Base-by-base conservation (phyloP, 140 eudicot genomes). In the Anethum foeniculum region DNA sequence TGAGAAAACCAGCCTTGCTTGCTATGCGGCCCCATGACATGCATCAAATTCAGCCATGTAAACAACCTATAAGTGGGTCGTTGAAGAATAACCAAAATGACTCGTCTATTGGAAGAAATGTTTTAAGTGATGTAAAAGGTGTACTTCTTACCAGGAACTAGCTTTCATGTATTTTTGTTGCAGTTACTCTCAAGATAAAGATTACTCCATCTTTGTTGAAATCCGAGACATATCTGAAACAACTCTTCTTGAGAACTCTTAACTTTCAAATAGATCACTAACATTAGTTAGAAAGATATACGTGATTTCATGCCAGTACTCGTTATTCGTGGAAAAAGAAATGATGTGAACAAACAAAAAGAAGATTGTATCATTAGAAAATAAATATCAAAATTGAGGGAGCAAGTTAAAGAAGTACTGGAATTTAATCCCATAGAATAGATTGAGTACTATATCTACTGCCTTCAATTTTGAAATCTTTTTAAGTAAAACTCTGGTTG, bases 61-160 rank as follows among this genome's bases (percentile, higher is more conserved):
- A 88, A 85, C 85, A 81, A 80, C 86, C 91, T 25, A 76, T 72
- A 69, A 77, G 48, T 81, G 80, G 87, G 41, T n/a, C 85, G 25
- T 76, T 76, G 5, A 85, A 82, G 36, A 77, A 46, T 80, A 82
- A 77, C 68, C 87, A 74, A 9, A 81, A 83, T 67, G 84, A 86
- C 71, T 84, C 91, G 25, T 77, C 83, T 46, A 30, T 68, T 81
- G 75, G 47, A 76, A 88, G 83, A 85, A 88, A 85, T 76, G 82
- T 79, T n/a, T 83, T 80, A 79, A 83, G 78, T 52, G 88, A 87
- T 72, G 77, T 83, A 49, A 88, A 90, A 92, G 96, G 97, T 38
- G 64, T 72, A 28, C 30, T 69, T 36, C 4, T 19, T 13, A 41
- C 44, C 13, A 68, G 7, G 6, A 6, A 19, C 12, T 71, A 34